Base-by-base conservation (phyloP, 2,329 filamentous ascomycete genomes). In the Sphaerulina vaccinii region DNA sequence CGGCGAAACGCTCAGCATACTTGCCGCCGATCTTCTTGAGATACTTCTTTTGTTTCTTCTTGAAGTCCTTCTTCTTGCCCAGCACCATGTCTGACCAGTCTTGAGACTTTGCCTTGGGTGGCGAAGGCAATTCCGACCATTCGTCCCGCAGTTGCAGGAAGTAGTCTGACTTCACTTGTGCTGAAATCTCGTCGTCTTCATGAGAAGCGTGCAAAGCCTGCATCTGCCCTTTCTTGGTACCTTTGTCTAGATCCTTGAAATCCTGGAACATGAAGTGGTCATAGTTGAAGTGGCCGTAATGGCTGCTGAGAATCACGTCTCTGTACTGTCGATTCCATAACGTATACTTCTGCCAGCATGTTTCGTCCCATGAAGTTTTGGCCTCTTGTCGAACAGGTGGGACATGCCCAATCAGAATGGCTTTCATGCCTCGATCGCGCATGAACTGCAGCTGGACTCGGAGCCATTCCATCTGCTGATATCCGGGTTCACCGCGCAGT, bases 251-350 rank as follows among this genome's bases (percentile, higher is more conserved):
- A 1, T 95, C 81, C 35, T 87, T 78, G 51, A 84, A 88, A 68
- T 97, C 92, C 63, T 96, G 89, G 13, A 99, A 74, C 65, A 97
- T 81, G 71, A 99, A 99, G 70, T 99, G 93, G 64, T 99, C 93
- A 59, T 96, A 88, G 66, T 99, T 99, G 93, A 99, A 97, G 68
- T 99, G 93, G 1, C 92, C 93, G 65, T 87, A 99, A 5, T 95
- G 66, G 21, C 83, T 84, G 10, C 82, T 84, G 16, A 91, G 79
- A 16, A 99, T 79, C 32, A 99, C 86, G 68, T 99, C 93, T 27
- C 93, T 87, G 70, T 90, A 99, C 69, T 95, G 90, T 61, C 84
- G 81, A 64, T 92, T 74, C 90, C 91, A 97, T 3, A 97, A 74
- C 0, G 90, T 87, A 71, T 96, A 99, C 68, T 95, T 96, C 69